Evolutionary conservation across 2,329 filamentous ascomycete species (phyloP).

Genomic region (Aspergillus sp.): DNA sequence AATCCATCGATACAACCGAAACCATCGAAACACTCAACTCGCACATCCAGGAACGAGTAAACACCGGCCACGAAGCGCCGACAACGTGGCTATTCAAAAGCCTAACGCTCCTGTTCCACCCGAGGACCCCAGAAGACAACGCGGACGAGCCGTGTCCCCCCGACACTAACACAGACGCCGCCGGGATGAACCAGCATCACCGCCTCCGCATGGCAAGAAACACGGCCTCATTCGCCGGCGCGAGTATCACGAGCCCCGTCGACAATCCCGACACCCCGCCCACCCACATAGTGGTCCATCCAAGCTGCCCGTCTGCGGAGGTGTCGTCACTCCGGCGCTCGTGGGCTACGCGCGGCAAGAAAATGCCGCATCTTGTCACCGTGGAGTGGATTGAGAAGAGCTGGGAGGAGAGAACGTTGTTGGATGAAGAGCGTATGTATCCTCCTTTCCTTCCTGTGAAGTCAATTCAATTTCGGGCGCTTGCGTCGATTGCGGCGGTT

Average conservation of each 20-base stretch:
- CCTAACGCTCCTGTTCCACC: constrained; percentile 36
- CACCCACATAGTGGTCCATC: constrained; percentile 67
- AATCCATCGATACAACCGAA: constrained; percentile 37
- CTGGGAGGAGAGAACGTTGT: constrained; percentile 65
- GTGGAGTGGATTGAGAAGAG: constrained; percentile 67
- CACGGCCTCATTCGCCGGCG: constrained; percentile 61
- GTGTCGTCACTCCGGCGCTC: constrained; percentile 22
- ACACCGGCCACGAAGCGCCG: constrained; percentile 22
- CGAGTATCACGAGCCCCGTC: constrained; percentile 44
- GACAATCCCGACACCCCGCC: constrained; percentile 44
- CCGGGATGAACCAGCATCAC: constrained; percentile 4
- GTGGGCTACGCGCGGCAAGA: constrained; percentile 20
- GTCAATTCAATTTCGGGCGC: too few relatives aligned
- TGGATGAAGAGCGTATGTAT: constrained; percentile 62
- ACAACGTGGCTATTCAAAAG: constrained; percentile 43
- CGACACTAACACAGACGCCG: constrained; percentile 1
- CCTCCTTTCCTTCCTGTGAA: not conserved
- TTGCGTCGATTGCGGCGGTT: too few relatives aligned
- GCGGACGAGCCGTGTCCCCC: not conserved
- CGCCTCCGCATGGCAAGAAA: constrained; percentile 43
- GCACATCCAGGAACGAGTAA: constrained; percentile 41
- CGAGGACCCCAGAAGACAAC: constrained; percentile 2
- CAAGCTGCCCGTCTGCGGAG: constrained; percentile 38
- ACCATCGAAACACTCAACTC: constrained; percentile 50
- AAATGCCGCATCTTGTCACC: constrained; percentile 60